Base-by-base conservation (phyloP, 805 yeast genomes). In the Candida montana region DNA sequence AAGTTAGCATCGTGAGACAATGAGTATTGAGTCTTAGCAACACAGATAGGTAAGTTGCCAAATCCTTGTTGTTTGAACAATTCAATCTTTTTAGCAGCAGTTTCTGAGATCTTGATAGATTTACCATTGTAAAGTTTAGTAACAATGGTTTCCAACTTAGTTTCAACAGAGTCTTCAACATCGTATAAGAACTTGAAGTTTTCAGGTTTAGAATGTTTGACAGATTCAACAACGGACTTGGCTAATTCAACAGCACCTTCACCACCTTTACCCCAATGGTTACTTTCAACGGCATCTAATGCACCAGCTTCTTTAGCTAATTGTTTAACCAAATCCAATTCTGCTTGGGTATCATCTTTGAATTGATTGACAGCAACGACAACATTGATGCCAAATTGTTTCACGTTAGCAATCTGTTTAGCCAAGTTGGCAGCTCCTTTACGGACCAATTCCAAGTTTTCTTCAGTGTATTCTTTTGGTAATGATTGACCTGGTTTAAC, bases 1-100 rank as follows among this genome's bases (percentile, higher is more conserved):
- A 93, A 75, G 18, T 77, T 69, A 33, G 98, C 89, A 65, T 91
- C 98, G 60, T 90, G 97, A 3, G 97, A 89, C 52, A 91, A 72
- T 1, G 96, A 88, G 72, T 91, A 91, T 66, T 91, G 99, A 2
- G 99, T 91, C 74, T 91, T 91, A 45, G 99, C 99, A 58, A 91
- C 85, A 68, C 99, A 91, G 54, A 91, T 82, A 44, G 98, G 99
- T 60, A 91, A 71, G 59, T 88, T 79, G 49, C 82, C 89, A 63
- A 83, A 91, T 3, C 97, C 97, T 70, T 89, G 96, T 39, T 72
- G 64, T 28, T 88, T 81, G 69, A 88, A 90, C 43, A 79, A 75
- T 48, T 81, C 88, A 51, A 91, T 81, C 65, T 84, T 83, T 63
- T 72, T 69, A 51, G 78, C 77, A 21, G 95, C 95, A 53, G 72